Percentiles rank a stretch among this genome's conserved stretches.
Evolutionary conservation across 805 yeast species (phyloP).

Genomic region (Suhomyces tanzawaensis): DNA sequence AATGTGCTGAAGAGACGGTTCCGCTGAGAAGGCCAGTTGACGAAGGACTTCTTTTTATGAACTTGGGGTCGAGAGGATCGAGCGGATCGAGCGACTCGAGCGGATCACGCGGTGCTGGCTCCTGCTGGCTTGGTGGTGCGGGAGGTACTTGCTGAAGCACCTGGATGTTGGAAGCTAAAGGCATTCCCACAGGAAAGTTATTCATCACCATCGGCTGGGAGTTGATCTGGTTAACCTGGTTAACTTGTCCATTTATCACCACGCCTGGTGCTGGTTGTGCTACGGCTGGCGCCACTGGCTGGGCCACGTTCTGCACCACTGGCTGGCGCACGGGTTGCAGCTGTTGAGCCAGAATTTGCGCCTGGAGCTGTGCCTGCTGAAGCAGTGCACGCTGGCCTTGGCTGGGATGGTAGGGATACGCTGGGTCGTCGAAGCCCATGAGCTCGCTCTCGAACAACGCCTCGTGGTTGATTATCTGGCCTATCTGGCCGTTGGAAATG

Average conservation of each 20-base stretch:
- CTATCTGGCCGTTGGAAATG: conserved; percentile 81
- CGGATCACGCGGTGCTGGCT: too few relatives aligned
- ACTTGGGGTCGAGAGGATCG: background rate
- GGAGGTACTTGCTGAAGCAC: background rate
- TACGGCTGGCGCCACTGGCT: background rate
- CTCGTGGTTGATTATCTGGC: conserved; percentile 59
- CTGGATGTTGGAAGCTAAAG: background rate
- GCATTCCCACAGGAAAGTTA: background rate
- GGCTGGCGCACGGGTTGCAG: background rate
- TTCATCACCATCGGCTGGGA: conserved; percentile 1
- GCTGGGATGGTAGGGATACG: conserved; percentile 1
- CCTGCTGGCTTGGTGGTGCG: conserved; percentile 2
- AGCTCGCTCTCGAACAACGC: conserved; percentile 32
- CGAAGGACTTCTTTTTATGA: background rate
- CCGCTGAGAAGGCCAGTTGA: background rate
- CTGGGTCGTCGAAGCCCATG: conserved; percentile 17
- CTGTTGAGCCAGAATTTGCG: conserved; percentile 2
- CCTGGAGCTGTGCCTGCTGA: conserved; percentile 1
- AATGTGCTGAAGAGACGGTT: background rate
- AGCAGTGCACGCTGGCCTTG: too few relatives aligned
- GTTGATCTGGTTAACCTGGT: background rate
- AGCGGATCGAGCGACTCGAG: background rate
- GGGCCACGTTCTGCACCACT: background rate
- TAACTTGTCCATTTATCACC: background rate
- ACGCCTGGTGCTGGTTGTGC: conserved; percentile 1